Percentiles rank a stretch among this genome's conserved stretches.
Conservation (phyloP, 225 moss, liverwort and hornwort species). For the Asterella californica region DNA sequence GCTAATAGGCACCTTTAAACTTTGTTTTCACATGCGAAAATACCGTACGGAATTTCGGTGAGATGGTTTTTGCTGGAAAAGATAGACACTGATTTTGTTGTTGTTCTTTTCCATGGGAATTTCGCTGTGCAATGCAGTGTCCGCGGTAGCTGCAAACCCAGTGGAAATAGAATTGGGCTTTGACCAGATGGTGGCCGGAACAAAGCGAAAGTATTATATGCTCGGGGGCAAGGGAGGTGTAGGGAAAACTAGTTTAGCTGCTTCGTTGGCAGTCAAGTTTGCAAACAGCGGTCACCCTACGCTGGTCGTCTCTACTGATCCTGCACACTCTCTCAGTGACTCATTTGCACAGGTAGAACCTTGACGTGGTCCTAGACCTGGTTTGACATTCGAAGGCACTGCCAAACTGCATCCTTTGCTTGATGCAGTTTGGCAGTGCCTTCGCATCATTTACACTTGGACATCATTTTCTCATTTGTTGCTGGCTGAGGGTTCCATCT, state of each 20-base stretch:
- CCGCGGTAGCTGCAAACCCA: constrained; percentile 52
- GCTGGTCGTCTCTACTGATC: constrained; percentile 91
- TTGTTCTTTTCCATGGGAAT: not conserved
- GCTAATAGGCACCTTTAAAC: not conserved
- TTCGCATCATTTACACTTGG: not conserved
- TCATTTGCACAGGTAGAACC: constrained; percentile 82
- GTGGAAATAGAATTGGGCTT: constrained; percentile 63
- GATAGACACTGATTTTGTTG: not conserved
- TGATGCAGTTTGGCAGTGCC: not conserved
- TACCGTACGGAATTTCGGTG: too few species aligned
- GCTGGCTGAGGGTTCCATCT: not conserved
- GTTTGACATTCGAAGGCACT: not conserved
- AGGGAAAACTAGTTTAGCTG: constrained; percentile 94
- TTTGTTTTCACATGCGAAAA: not conserved
- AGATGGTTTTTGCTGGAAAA: not conserved
- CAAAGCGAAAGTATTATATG: constrained; percentile 84
- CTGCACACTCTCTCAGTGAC: constrained; percentile 93
- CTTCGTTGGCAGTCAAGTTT: constrained; percentile 87
- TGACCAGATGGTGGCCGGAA: constrained; percentile 75
- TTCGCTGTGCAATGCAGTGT: constrained; percentile 20
- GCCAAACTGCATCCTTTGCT: not conserved
- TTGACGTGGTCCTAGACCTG: not conserved
- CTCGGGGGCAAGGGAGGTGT: constrained; percentile 97
- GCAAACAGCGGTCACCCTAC: constrained; percentile 93
- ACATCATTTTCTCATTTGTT: not conserved